Evolutionary conservation across 2,329 filamentous ascomycete species (phyloP).

Genomic region (Aspergillus tanneri): DNA sequence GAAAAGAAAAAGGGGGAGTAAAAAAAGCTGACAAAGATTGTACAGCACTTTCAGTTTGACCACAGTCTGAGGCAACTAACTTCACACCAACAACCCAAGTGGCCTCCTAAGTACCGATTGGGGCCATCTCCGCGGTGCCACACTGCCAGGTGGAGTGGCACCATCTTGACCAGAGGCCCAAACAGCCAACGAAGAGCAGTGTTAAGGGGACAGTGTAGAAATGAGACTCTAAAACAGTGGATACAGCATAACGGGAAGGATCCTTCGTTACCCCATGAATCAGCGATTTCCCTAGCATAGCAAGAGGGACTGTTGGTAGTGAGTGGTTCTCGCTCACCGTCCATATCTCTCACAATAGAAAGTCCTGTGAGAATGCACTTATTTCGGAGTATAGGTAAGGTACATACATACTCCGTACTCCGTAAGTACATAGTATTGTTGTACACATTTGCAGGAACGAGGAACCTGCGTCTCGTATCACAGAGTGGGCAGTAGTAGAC

Average conservation of each 20-base stretch:
- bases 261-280: background rate
- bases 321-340: background rate
- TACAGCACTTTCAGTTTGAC: background rate
- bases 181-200: background rate
- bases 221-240: slow-evolving; percentile 1
- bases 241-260: background rate
- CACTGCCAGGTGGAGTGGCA: slow-evolving; percentile 2
- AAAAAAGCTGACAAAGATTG: too few relatives aligned
- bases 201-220: slow-evolving; percentile 2
- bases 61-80: slow-evolving; percentile 2
- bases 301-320: background rate
- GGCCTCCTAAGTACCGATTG: slow-evolving; percentile 8
- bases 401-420: background rate
- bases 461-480: background rate
- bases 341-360: too few relatives aligned
- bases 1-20: too few relatives aligned
- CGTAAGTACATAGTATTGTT: background rate
- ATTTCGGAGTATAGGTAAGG: background rate
- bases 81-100: background rate
- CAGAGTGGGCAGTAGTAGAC: background rate
- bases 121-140: slow-evolving; percentile 8
- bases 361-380: background rate
- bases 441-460: background rate
- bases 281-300: background rate
- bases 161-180: background rate